Evolutionary conservation across 768 basidiomycete genomes (phyloP).

Genomic region (Macrolepiota albuminosa): DNA sequence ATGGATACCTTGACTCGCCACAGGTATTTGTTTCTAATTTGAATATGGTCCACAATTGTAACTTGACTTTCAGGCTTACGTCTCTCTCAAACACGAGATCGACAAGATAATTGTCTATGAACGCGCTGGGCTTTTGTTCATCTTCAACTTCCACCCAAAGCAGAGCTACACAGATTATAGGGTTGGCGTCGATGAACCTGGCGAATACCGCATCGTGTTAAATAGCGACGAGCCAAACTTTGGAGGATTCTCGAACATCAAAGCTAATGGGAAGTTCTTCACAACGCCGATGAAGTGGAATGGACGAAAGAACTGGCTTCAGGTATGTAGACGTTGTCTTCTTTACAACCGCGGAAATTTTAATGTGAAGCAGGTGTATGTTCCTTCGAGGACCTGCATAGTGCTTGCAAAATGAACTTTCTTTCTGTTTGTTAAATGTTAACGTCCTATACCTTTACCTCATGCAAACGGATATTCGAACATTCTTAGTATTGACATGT

Average conservation of each 20-base stretch:
- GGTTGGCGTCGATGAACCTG: slow-evolving; percentile 80
- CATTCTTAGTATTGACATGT: not conserved
- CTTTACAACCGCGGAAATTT: not conserved
- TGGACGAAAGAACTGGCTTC: slow-evolving; percentile 82
- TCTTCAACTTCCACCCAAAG: slow-evolving; percentile 97
- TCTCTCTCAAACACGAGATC: slow-evolving; percentile 88
- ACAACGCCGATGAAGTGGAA: slow-evolving; percentile 93
- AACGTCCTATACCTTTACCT: not conserved
- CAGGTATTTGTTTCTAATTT: slow-evolving; percentile 41
- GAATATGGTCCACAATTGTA: not conserved
- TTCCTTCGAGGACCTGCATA: slow-evolving; percentile 62
- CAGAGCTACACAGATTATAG: slow-evolving; percentile 91
- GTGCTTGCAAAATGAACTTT: slow-evolving; percentile 47
- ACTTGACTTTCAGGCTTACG: slow-evolving; percentile 60
- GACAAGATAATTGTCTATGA: slow-evolving; percentile 96
- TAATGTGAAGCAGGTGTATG: slow-evolving; percentile 51
- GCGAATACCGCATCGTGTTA: slow-evolving; percentile 79
- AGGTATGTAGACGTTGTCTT: slow-evolving; percentile 43
- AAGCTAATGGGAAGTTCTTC: slow-evolving; percentile 56
- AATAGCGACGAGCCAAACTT: slow-evolving; percentile 84
- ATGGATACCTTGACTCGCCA: slow-evolving; percentile 78
- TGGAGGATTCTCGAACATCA: slow-evolving; percentile 86
- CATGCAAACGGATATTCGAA: not conserved
- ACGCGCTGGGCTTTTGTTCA: slow-evolving; percentile 87
- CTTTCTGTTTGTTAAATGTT: not conserved